These are phyloP conservation scores for Cryptococcus sp. DNA, from an alignment of 1,284 basidiomycete genomes.

Conservation along the genomic window DNA sequence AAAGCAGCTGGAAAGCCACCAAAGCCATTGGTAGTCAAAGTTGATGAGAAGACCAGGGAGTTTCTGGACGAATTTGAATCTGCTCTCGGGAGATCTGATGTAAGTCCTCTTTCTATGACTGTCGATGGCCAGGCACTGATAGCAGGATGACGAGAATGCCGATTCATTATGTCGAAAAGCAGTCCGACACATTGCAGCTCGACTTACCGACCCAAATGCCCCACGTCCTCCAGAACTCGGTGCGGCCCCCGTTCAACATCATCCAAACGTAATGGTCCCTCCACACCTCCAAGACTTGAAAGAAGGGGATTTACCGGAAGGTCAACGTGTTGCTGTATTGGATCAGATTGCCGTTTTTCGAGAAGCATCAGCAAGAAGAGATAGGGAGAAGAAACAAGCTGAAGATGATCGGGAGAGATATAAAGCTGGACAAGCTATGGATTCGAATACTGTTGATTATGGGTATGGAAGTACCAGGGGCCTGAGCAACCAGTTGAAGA, in stretches of 20 bases:
- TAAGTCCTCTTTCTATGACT: constrained; percentile 48
- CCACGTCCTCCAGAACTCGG: constrained; percentile 60
- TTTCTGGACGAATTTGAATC: constrained; percentile 79
- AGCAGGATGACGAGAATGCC: constrained; percentile 44
- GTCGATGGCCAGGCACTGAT: neutral
- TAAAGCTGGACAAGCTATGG: constrained; percentile 15
- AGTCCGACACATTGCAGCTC: constrained; percentile 43
- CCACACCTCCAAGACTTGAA: constrained; percentile 91
- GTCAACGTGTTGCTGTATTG: constrained; percentile 85
- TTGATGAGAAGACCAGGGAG: constrained; percentile 83
- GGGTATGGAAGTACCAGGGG: constrained; percentile 28
- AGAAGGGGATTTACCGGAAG: constrained; percentile 92
- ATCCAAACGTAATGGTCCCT: constrained; percentile 64
- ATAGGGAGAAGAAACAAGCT: constrained; percentile 74
- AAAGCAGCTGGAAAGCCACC: constrained; percentile 64
- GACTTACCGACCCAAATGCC: constrained; percentile 41
- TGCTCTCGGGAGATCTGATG: constrained; percentile 73
- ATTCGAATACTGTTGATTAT: constrained; percentile 15
- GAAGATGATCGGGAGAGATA: constrained; percentile 50
- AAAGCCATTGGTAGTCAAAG: constrained; percentile 85
- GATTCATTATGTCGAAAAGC: constrained; percentile 40
- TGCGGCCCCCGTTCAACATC: constrained; percentile 5
- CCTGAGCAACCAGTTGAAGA: constrained; percentile 11
- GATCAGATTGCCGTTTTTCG: constrained; percentile 92
- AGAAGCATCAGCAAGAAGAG: constrained; percentile 76